Base-by-base conservation (phyloP, 73 alveolate species). In the Paraurostyla sp. region DNA sequence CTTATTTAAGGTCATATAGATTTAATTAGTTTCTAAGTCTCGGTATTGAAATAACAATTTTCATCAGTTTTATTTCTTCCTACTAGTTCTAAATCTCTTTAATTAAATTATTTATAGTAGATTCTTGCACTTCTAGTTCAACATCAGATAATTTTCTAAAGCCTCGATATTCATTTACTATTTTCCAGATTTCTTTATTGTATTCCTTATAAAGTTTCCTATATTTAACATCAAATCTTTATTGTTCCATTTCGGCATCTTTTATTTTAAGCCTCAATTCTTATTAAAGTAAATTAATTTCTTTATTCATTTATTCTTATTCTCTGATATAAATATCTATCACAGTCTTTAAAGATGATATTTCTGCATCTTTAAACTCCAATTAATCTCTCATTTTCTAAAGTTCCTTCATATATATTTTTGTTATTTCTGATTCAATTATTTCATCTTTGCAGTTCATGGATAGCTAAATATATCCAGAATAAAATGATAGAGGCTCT, bases 361-460 rank as follows among this genome's bases (percentile, higher is more conserved):
- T 50, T 27, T 73, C 87, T 20, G 11, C 30, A 16, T 73, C 69
- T 45, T 73, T 73, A 25, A 6, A 23, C 0, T 13, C 18, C 6
- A 45, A 0, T n/a, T 45, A 18, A 30, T 73, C 87, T 45, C 46
- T 73, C 1, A n/a, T 20, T 4, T 1, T 7, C 7, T 40, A 1
- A 1, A 73, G 7, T 16, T 45, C 30, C 46, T 48, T 73, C 7
- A 43, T 16, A 29, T 45, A 48, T 16, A 23, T 42, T 48, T 73
- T 43, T 23, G 51, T 36, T 32, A 73, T 20, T 3, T 73, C 25
- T 23, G 73, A 48, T 45, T 73, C 87, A 11, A 73, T 73, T 9
- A 73, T 73, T 25, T 73, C 87, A 45, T 73, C 87, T 27, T 50
- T 73, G 33, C 71, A 23, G 23, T 48, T 73, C 73, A 73, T 73